These are phyloP conservation scores for Candida verbasci DNA, from an alignment of 805 yeast genomes.

Conservation along the genomic window DNA sequence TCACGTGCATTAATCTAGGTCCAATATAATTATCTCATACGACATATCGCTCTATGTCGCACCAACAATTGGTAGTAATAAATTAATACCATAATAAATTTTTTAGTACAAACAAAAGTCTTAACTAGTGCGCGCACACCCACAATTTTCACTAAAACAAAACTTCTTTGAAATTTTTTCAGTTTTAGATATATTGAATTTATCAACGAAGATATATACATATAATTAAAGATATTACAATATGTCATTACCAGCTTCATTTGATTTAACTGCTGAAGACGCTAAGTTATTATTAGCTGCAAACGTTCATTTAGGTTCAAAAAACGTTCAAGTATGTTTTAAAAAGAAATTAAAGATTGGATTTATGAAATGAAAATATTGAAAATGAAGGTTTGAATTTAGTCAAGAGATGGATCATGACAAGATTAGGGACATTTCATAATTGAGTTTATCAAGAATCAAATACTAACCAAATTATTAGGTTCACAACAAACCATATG, in stretches of 20 bases:
- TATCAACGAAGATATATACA: conserved; percentile 1
- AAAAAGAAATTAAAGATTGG: neutral
- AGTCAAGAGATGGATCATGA: neutral
- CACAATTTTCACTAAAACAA: conserved; percentile 4
- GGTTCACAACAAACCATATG: conserved; percentile 97
- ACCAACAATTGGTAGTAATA: too few species aligned
- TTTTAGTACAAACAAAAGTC: too few species aligned
- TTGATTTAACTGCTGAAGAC: conserved; percentile 94
- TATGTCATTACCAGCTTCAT: conserved; percentile 84
- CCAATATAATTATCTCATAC: neutral
- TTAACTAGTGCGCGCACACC: neutral
- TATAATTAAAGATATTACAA: conserved; percentile 10
- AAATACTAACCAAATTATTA: conserved; percentile 20
- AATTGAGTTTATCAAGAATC: too few species aligned
- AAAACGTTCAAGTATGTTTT: conserved; percentile 94
- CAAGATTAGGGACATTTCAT: too few species aligned
- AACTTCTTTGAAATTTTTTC: conserved; percentile 5
- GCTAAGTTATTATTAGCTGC: conserved; percentile 99
- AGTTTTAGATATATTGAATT: conserved; percentile 4
- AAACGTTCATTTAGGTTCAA: conserved; percentile 98
- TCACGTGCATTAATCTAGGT: neutral
- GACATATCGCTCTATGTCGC: neutral
- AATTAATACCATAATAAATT: too few species aligned
- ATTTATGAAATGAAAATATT: neutral
- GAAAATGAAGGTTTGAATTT: neutral